Percentiles rank a stretch among this genome's conserved stretches.
These are phyloP conservation scores for Geotrichum carabidarum DNA, from an alignment of 1,139 yeast genomes.

Conservation along the genomic window DNA sequence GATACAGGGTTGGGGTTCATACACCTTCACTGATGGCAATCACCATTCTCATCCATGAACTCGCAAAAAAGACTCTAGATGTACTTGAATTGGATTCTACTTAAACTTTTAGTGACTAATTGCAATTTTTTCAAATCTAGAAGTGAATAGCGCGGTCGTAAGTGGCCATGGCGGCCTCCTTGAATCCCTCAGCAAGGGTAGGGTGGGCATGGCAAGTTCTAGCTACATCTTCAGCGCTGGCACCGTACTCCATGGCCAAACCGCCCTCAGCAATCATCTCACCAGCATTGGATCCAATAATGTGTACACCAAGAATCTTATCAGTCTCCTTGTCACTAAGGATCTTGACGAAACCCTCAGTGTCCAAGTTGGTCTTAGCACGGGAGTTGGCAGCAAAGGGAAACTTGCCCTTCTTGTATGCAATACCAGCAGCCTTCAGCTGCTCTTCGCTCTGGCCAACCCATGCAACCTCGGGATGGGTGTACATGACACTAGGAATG, in stretches of 20 bases:
- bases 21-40: too few species aligned
- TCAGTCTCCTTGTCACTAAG: conserved; percentile 96
- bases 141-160: conserved; percentile 86
- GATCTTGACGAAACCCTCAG: conserved; percentile 95
- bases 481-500: conserved; percentile 97
- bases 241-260: conserved; percentile 97
- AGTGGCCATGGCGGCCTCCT: conserved; percentile 94
- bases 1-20: too few species aligned
- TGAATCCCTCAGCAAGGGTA: conserved; percentile 94
- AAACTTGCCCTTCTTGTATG: conserved; percentile 94
- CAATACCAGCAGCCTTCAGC: conserved; percentile 86
- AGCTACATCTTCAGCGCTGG: conserved; percentile 94
- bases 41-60: too few species aligned
- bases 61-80: neutral
- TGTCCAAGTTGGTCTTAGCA: conserved; percentile 95
- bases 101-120: neutral
- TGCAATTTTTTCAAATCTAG: conserved; percentile 33
- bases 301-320: conserved; percentile 93
- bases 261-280: conserved; percentile 99
- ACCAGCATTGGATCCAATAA: conserved; percentile 97
- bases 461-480: conserved; percentile 99
- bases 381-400: conserved; percentile 98
- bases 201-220: conserved; percentile 99
- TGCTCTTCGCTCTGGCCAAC: conserved; percentile 96
- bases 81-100: neutral